These are phyloP conservation scores for Amauroascus niger DNA, from an alignment of 2,329 filamentous ascomycete genomes.

Conservation along the genomic window DNA sequence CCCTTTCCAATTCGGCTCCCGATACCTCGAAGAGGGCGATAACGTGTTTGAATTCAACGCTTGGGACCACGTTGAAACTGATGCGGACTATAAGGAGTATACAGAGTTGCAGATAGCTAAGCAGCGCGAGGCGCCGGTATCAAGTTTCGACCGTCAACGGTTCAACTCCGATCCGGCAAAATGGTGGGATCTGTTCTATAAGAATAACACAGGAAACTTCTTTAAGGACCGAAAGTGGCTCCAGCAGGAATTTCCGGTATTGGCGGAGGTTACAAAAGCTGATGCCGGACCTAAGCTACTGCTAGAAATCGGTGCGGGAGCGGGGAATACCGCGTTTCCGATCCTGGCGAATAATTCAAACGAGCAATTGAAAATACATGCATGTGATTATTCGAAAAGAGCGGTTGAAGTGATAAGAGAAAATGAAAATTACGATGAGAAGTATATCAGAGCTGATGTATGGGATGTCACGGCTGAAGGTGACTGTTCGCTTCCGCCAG, in stretches of 20 bases:
- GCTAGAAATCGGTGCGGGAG: constrained; percentile 87
- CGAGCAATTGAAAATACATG: constrained; percentile 69
- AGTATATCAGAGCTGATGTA: constrained; percentile 74
- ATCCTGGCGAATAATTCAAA: constrained; percentile 79
- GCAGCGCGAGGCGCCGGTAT: constrained; percentile 78
- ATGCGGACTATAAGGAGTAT: constrained; percentile 77
- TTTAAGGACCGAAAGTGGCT: constrained; percentile 99
- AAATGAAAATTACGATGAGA: constrained; percentile 63
- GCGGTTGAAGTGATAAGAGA: constrained; percentile 85
- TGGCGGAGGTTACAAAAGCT: constrained; percentile 63
- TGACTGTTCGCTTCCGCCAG: constrained; percentile 56
- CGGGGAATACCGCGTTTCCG: constrained; percentile 93
- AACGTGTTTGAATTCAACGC: constrained; percentile 96
- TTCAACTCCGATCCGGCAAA: constrained; percentile 87
- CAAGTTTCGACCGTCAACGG: constrained; percentile 80
- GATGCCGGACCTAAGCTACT: constrained; percentile 61
- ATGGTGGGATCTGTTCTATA: constrained; percentile 98
- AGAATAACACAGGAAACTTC: constrained; percentile 94
- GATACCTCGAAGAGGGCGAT: constrained; percentile 71
- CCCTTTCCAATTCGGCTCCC: constrained; percentile 91
- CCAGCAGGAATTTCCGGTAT: constrained; percentile 84
- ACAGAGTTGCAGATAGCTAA: constrained; percentile 72
- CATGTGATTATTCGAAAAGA: constrained; percentile 92
- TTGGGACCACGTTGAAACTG: constrained; percentile 95
- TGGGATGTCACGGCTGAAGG: constrained; percentile 73